Evolutionary conservation across 75 land plant species (phyloP).

Genomic region (Isoetes taiwanensis): DNA sequence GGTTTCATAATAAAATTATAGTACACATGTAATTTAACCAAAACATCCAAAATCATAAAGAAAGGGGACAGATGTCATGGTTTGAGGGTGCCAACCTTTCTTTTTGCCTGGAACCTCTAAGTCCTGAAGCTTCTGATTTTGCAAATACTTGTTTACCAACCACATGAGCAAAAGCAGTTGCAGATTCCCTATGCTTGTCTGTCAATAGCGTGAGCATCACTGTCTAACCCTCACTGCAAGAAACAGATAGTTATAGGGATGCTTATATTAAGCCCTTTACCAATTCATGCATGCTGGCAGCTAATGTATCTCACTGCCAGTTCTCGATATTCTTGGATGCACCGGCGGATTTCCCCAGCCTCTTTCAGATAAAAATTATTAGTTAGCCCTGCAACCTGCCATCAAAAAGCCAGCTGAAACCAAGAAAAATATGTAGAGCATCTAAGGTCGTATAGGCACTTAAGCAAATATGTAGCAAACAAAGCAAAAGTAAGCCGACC

Average conservation of each 20-base stretch:
- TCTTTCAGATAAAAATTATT: slow-evolving; percentile 53
- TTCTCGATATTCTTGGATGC: slow-evolving; percentile 35
- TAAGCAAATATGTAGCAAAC: background rate
- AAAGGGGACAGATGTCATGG: too few relatives aligned
- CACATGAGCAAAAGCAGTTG: slow-evolving; percentile 56
- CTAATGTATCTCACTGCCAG: slow-evolving; percentile 35
- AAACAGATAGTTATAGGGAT: background rate
- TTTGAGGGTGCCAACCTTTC: too few relatives aligned
- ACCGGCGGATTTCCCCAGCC: slow-evolving; percentile 50
- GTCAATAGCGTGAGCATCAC: slow-evolving; percentile 94
- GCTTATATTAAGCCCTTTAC: background rate
- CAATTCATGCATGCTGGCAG: background rate
- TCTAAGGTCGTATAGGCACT: background rate
- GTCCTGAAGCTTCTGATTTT: slow-evolving; percentile 19
- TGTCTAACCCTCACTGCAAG: slow-evolving; percentile 65
- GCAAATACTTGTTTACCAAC: slow-evolving; percentile 72
- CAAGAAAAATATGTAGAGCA: background rate
- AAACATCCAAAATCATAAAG: too few relatives aligned
- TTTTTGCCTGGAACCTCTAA: slow-evolving; percentile 8
- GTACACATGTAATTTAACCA: too few relatives aligned
- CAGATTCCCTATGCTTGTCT: slow-evolving; percentile 74
- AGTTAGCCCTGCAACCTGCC: slow-evolving; percentile 78
- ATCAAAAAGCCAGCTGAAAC: too few relatives aligned
- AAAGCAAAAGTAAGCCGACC: too few relatives aligned
- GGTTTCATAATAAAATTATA: too few relatives aligned